Evolutionary conservation across 306 rosid species (phyloP).

Genomic region (Ammopiptanthus mongolicus): DNA sequence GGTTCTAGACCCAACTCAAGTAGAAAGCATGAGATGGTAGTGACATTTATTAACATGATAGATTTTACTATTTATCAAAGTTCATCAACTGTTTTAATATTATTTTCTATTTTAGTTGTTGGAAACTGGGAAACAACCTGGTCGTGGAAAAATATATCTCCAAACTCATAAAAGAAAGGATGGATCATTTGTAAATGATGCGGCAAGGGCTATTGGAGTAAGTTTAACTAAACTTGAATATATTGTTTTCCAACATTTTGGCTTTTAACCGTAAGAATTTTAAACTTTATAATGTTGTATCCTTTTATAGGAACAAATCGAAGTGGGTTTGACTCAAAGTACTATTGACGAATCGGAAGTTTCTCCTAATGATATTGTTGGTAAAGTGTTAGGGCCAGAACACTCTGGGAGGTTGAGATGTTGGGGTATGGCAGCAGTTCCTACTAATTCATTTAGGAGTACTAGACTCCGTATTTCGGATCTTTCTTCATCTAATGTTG

Average conservation of each 20-base stretch:
- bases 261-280: too few relatives aligned
- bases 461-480: not conserved
- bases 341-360: too few relatives aligned
- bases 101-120: too few relatives aligned
- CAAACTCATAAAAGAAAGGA: not conserved
- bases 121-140: not conserved
- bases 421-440: not conserved
- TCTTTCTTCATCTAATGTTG: not conserved
- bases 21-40: not conserved
- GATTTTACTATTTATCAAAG: too few relatives aligned
- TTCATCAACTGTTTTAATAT: too few relatives aligned
- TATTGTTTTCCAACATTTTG: too few relatives aligned
- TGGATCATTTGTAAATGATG: not conserved
- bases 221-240: too few relatives aligned
- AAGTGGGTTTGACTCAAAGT: too few relatives aligned
- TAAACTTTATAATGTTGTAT: too few relatives aligned
- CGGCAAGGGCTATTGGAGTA: not conserved
- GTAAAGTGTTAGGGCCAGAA: not conserved
- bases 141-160: not conserved
- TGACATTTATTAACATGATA: too few relatives aligned
- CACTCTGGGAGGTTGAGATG: not conserved
- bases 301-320: too few relatives aligned
- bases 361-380: too few relatives aligned
- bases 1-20: not conserved
- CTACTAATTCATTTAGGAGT: not conserved